A percentile compares a stretch with the other conserved stretches of the same genome.
Conservation (phyloP, 345 rosid genomes). For the Camelina hispida region DNA sequence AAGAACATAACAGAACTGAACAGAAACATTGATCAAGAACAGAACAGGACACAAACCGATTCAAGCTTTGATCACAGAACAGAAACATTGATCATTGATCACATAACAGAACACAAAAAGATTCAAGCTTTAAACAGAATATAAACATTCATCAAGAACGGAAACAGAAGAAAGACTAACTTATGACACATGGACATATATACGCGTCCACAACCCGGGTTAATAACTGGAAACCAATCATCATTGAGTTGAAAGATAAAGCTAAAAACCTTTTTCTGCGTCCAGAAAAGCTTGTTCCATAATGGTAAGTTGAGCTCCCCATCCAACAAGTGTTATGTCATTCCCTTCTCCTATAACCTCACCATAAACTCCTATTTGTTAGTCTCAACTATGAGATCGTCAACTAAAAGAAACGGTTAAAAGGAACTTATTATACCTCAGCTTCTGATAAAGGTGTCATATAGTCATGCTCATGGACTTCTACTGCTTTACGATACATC, state of each 20-base stretch:
- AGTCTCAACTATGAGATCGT: neutral
- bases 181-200: too few species aligned
- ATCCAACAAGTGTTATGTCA: conserved; percentile 89
- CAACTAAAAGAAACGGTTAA: neutral
- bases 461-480: conserved; percentile 87
- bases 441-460: conserved; percentile 90
- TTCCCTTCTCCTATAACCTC: conserved; percentile 85
- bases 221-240: neutral
- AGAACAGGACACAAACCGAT: too few species aligned
- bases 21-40: too few species aligned
- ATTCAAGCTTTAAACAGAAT: too few species aligned
- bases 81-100: too few species aligned
- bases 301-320: conserved; percentile 93
- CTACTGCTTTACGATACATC: conserved; percentile 86
- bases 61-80: too few species aligned
- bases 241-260: neutral
- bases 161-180: too few species aligned
- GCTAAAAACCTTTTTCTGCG: conserved; percentile 64
- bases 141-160: too few species aligned
- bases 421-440: conserved; percentile 55
- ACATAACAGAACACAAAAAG: too few species aligned
- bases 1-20: too few species aligned
- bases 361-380: neutral
- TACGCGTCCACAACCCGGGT: neutral
- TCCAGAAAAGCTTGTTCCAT: conserved; percentile 87